phyloP scores from a whole-genome alignment of 2,329 filamentous ascomycete species.

The Allantophomopsis cytisporea region DNA sequence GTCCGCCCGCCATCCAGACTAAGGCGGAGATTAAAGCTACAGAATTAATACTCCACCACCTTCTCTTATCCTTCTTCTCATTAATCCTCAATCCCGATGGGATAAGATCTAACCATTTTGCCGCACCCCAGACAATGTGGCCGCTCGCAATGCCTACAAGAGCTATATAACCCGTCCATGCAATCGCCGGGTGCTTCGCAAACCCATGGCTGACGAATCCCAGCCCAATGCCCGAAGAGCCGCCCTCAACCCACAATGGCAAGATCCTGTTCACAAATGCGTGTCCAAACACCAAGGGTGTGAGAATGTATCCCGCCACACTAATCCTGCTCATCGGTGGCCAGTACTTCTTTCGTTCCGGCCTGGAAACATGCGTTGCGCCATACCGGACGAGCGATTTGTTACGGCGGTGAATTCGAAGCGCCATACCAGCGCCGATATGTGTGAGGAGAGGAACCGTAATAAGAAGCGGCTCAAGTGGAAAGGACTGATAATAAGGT shows the following conservation, averaged over 20 bases:
- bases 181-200: conserved; percentile 49
- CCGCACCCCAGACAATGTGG: conserved; percentile 75
- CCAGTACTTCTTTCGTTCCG: conserved; percentile 32
- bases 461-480: conserved; percentile 70
- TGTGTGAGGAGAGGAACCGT: conserved; percentile 63
- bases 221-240: conserved; percentile 74
- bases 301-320: conserved; percentile 57
- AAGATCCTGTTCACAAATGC: conserved; percentile 62
- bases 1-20: conserved; percentile 70
- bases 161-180: conserved; percentile 55
- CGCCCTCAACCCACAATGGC: conserved; percentile 66
- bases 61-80: conserved; percentile 43
- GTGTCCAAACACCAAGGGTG: conserved; percentile 55
- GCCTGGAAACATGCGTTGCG: conserved; percentile 36
- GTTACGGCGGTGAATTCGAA: conserved; percentile 62
- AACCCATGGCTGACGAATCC: conserved; percentile 81
- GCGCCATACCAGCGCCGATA: conserved; percentile 59
- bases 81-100: conserved; percentile 27
- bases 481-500: conserved; percentile 78
- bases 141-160: conserved; percentile 56
- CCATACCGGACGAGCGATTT: conserved; percentile 67
- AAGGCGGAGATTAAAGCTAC: conserved; percentile 40
- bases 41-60: conserved; percentile 61
- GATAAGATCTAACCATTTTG: conserved; percentile 63
- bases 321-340: conserved; percentile 59